Evolutionary conservation across 306 rosid genomes (phyloP), one percentile per base, ranked within the genome.

Genomic region (Pyrus betulifolia): DNA sequence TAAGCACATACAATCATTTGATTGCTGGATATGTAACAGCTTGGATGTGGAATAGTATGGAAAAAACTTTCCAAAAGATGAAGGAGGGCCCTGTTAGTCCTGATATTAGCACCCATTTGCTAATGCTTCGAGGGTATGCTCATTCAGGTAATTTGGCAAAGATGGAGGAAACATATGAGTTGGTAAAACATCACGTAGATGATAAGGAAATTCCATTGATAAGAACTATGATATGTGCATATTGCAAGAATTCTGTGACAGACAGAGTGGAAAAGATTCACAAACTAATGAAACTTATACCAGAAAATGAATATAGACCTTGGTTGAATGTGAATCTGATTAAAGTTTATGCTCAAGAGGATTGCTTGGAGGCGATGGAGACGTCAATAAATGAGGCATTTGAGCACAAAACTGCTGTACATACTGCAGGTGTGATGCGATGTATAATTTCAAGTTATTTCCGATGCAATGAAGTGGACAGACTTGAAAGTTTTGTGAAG

Each of bases 11-110:
- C 85, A 91, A 94, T 85, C 2, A 77, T 79, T 71, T 89, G 65
- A 87, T 94, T 85, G 82, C 84, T 65, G 98, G 93, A 70, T 91
- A 87, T 80, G 27, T 94, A 21, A 81, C 89, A 7, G 91, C 95
- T 49, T 90, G 93, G 95, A 91, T 83, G 91, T 94, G 98, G 98
- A 88, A 84, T 74, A 77, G 60, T 68, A 89, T 90, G 97, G 94
- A 91, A 60, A 72, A 61, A 31, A 83, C 88, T 80, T 91, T 87
- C 74, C 86, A 80, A 80, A 65, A 42, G 72, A 69, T 91, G 88
- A 84, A 87, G 79, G 83, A 72, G 15, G 25, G 87, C 78, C 80
- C 70, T 59, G 76, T 90, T 30, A 25, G n/a, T 49, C 96, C 97
- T 40, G 78, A 87, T 76, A 68, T 40, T 27, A 51, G 69, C 49